A percentile compares a stretch with the other conserved stretches of the same genome.
Conservation (phyloP, 768 basidiomycete genomes). For the Tulasnella sp. region DNA sequence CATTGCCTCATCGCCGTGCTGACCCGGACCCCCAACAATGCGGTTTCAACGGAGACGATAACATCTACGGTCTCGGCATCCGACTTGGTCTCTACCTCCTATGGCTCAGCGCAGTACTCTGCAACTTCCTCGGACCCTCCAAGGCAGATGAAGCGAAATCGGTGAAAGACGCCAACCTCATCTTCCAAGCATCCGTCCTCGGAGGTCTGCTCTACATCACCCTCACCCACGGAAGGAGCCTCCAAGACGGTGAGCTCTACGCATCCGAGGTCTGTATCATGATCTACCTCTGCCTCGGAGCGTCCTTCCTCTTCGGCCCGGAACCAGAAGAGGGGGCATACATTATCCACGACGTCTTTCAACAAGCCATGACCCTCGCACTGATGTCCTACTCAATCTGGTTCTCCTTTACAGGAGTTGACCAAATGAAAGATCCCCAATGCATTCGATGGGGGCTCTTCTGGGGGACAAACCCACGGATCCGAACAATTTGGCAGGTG, state of each 20-base stretch:
- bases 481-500: not conserved
- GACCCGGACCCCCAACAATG: not conserved
- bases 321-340: not conserved
- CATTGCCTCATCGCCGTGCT: not conserved
- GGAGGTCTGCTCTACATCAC: constrained; percentile 1
- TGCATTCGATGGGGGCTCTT: not conserved
- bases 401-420: not conserved
- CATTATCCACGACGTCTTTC: not conserved
- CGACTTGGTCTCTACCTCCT: constrained; percentile 3
- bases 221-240: not conserved
- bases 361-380: not conserved
- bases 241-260: not conserved
- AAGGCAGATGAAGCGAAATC: not conserved
- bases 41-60: constrained; percentile 7
- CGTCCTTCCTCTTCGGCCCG: not conserved
- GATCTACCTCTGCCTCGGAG: constrained; percentile 10
- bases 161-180: not conserved
- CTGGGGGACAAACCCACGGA: not conserved
- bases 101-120: not conserved
- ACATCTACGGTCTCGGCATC: constrained; percentile 3
- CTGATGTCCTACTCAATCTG: not conserved
- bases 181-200: not conserved
- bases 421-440: not conserved
- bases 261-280: constrained; percentile 2
- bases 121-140: not conserved